Conservation (phyloP, 2,329 filamentous ascomycete genomes). For the Teratosphaeria epicoccoides region DNA sequence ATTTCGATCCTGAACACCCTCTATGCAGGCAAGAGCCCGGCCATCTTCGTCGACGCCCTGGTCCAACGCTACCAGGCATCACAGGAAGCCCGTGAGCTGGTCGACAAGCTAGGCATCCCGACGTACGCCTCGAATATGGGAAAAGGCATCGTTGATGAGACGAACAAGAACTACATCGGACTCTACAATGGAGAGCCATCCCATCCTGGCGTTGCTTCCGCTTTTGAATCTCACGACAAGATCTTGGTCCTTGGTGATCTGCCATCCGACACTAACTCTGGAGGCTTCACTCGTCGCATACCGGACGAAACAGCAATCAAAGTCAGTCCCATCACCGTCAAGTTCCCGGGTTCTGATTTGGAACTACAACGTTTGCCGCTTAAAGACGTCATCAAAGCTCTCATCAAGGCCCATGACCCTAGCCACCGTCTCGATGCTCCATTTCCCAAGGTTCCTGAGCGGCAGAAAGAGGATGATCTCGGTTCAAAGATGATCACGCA, state of each 20-base stretch:
- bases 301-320: slow-evolving; percentile 22
- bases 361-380: slow-evolving; percentile 27
- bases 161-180: slow-evolving; percentile 29
- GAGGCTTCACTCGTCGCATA: slow-evolving; percentile 30
- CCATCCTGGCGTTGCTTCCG: slow-evolving; percentile 27
- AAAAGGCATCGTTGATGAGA: slow-evolving; percentile 35
- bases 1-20: slow-evolving; percentile 26
- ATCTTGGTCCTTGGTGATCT: slow-evolving; percentile 31
- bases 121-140: slow-evolving; percentile 33
- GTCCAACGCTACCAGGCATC: slow-evolving; percentile 29
- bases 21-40: slow-evolving; percentile 26
- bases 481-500: slow-evolving; percentile 32
- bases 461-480: slow-evolving; percentile 22
- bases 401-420: slow-evolving; percentile 18
- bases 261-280: slow-evolving; percentile 34
- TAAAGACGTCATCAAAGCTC: slow-evolving; percentile 26
- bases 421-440: slow-evolving; percentile 15
- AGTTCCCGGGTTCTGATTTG: slow-evolving; percentile 14
- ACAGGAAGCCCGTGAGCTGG: slow-evolving; percentile 24
- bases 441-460: slow-evolving; percentile 19
- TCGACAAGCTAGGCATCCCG: slow-evolving; percentile 27
- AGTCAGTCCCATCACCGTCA: slow-evolving; percentile 30
- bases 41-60: slow-evolving; percentile 31
- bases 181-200: slow-evolving; percentile 33
- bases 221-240: slow-evolving; percentile 27